These are phyloP conservation scores for Azolla pinnata DNA, from an alignment of 75 land plant species.

Conservation along the genomic window DNA sequence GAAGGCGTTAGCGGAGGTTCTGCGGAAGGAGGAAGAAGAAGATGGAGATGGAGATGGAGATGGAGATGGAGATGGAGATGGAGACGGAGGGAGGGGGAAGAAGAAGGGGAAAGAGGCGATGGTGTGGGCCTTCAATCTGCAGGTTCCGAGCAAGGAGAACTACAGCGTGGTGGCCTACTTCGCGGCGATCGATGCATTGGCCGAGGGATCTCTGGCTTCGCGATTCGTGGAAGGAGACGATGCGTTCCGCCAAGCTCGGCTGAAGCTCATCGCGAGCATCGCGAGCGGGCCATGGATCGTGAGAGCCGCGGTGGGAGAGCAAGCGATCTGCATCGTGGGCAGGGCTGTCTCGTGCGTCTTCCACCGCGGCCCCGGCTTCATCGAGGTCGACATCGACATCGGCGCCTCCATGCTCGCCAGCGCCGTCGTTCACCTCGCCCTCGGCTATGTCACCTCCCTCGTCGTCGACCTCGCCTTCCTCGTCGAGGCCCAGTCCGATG, in stretches of 20 bases:
- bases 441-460: slow-evolving; percentile 78
- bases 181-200: slow-evolving; percentile 40
- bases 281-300: slow-evolving; percentile 98
- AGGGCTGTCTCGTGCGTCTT: slow-evolving; percentile 74
- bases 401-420: slow-evolving; percentile 92
- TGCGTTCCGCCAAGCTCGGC: slow-evolving; percentile 58
- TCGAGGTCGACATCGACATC: slow-evolving; percentile 90
- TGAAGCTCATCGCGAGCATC: slow-evolving; percentile 92
- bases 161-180: slow-evolving; percentile 78
- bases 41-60: slow-evolving; percentile 44
- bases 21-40: slow-evolving; percentile 64
- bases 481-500: slow-evolving; percentile 69
- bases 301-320: slow-evolving; percentile 93
- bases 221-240: slow-evolving; percentile 82
- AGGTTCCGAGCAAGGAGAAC: slow-evolving; percentile 87
- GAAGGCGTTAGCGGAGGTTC: slow-evolving; percentile 3
- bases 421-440: slow-evolving; percentile 92
- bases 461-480: slow-evolving; percentile 94
- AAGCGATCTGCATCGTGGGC: slow-evolving; percentile 90
- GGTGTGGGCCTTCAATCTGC: slow-evolving; percentile 59
- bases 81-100: slow-evolving; percentile 28
- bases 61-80: slow-evolving; percentile 58
- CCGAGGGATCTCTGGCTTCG: slow-evolving; percentile 63
- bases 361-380: slow-evolving; percentile 31
- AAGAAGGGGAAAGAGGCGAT: not conserved